Percentiles rank a stretch among this genome's conserved stretches.
Evolutionary conservation across 768 basidiomycete species (phyloP).

Genomic region (Tylopilus felleus): DNA sequence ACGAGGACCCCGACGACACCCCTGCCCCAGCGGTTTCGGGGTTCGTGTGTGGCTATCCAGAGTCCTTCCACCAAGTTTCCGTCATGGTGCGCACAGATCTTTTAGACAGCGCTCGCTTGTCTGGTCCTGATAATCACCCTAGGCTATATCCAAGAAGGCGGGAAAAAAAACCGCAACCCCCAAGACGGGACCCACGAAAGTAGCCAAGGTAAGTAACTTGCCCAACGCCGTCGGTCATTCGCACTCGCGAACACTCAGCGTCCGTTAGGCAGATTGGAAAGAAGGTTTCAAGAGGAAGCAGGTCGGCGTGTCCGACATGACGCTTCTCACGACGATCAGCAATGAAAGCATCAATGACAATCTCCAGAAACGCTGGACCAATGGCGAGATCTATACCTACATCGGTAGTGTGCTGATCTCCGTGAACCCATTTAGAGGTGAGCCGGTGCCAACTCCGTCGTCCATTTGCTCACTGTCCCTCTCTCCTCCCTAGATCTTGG

Average conservation of each 20-base stretch:
- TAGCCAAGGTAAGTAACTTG: constrained; percentile 74
- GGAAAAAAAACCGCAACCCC: constrained; percentile 74
- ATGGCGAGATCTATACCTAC: constrained; percentile 97
- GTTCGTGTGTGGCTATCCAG: constrained; percentile 1
- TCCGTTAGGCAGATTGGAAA: constrained; percentile 91
- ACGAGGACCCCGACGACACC: constrained; percentile 20
- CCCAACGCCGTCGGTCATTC: not conserved
- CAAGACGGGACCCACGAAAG: constrained; percentile 58
- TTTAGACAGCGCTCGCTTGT: not conserved
- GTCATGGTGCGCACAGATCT: constrained; percentile 22
- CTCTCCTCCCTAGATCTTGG: constrained; percentile 68
- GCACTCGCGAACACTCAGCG: constrained; percentile 8
- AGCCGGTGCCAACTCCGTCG: constrained; percentile 7
- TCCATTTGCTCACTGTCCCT: constrained; percentile 5
- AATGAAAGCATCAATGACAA: constrained; percentile 99
- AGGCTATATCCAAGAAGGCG: constrained; percentile 90
- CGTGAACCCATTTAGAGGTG: constrained; percentile 97
- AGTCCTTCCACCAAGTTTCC: constrained; percentile 4
- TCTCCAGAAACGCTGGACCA: constrained; percentile 93
- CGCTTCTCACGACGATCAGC: constrained; percentile 91
- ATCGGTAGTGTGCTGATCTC: constrained; percentile 98
- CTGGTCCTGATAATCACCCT: constrained; percentile 6
- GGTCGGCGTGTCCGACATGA: constrained; percentile 98
- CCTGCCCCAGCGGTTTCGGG: constrained; percentile 11
- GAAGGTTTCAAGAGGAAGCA: constrained; percentile 99